phyloP scores from a whole-genome alignment of 331 rosid species.

The Cydonia oblonga region DNA sequence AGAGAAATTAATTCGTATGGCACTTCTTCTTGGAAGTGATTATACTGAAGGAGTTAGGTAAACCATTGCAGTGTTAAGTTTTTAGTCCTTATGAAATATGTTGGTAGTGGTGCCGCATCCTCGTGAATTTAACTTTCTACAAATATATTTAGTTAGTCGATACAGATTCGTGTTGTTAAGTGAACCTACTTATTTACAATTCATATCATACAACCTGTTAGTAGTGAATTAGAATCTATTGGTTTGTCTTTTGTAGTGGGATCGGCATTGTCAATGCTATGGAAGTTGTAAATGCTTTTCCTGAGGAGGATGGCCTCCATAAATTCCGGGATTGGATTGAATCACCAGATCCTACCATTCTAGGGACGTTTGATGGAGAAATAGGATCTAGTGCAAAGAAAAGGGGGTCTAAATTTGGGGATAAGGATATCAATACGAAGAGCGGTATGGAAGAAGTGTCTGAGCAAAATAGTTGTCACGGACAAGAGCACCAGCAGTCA shows the following conservation, averaged over 20 bases:
- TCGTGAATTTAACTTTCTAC: neutral
- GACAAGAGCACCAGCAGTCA: constrained; percentile 33
- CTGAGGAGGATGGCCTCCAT: constrained; percentile 76
- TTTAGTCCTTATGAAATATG: constrained; percentile 10
- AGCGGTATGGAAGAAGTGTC: constrained; percentile 20
- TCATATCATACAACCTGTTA: neutral
- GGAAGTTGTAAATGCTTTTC: constrained; percentile 88
- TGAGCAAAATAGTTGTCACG: constrained; percentile 27
- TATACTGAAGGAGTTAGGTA: constrained; percentile 97
- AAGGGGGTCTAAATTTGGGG: constrained; percentile 37
- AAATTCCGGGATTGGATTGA: constrained; percentile 86
- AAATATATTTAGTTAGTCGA: neutral
- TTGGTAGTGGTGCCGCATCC: constrained; percentile 11
- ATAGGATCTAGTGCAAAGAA: constrained; percentile 30
- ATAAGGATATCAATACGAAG: constrained; percentile 13
- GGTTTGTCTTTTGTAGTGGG: constrained; percentile 47
- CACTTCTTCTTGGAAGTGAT: constrained; percentile 93
- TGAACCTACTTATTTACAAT: neutral
- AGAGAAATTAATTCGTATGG: constrained; percentile 73
- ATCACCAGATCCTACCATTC: constrained; percentile 90
- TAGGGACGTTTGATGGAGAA: constrained; percentile 47
- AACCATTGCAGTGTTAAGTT: neutral
- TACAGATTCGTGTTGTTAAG: neutral
- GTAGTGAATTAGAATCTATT: constrained; percentile 13
- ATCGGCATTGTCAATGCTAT: constrained; percentile 96